These are phyloP conservation scores for Amniculicola lignicola DNA, from an alignment of 495 filamentous ascomycete genomes.

Conservation along the genomic window DNA sequence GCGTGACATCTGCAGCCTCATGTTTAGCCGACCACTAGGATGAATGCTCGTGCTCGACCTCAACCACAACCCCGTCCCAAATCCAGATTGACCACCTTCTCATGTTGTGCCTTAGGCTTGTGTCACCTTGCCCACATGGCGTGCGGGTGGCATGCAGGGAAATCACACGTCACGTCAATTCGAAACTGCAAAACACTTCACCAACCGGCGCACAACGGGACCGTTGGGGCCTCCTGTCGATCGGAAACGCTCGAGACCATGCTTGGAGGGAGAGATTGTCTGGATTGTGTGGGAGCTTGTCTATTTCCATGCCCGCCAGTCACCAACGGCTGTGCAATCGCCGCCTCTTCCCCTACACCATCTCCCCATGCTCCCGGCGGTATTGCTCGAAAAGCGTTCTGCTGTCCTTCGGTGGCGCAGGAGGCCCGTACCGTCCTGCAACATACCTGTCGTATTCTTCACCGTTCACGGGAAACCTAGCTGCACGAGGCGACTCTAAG, in stretches of 20 bases:
- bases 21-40: constrained; percentile 16
- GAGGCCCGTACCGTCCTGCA: constrained; percentile 22
- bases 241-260: no score
- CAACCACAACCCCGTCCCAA: not conserved
- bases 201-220: no score
- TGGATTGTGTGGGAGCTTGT: no score
- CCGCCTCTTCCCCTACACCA: no score
- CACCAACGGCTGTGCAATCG: no score
- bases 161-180: constrained; percentile 8
- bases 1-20: constrained; percentile 1
- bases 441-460: not conserved
- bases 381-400: constrained; percentile 26
- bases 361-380: constrained; percentile 1
- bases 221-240: no score
- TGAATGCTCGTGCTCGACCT: not conserved
- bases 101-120: constrained; percentile 6
- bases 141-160: not conserved
- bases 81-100: not conserved
- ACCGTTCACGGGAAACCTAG: not conserved
- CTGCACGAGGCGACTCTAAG: constrained; percentile 11
- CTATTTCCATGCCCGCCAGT: no score
- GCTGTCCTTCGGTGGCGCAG: constrained; percentile 29
- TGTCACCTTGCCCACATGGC: constrained; percentile 15
- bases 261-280: no score
- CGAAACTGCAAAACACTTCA: not conserved